Evolutionary conservation across 1,284 basidiomycete genomes (phyloP).

Genomic region (Agroathelia rolfsii): DNA sequence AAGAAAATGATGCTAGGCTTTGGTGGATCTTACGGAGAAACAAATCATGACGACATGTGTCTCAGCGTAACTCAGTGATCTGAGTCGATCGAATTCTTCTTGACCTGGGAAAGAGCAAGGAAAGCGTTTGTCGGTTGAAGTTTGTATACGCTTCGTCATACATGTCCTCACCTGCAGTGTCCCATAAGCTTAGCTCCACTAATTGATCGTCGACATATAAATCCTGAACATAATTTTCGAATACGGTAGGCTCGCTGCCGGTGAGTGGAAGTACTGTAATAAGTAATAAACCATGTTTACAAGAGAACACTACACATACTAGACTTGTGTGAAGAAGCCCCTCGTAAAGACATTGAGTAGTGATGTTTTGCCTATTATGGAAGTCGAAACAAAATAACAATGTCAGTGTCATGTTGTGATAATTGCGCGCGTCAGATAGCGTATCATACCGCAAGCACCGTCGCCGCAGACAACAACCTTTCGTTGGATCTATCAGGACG

Average conservation of each 20-base stretch:
- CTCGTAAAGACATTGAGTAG: constrained; percentile 77
- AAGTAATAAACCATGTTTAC: no score
- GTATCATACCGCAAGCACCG: constrained; percentile 76
- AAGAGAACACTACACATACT: constrained; percentile 39
- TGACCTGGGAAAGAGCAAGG: constrained; percentile 48
- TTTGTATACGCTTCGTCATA: no score
- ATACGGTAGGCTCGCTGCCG: constrained; percentile 79
- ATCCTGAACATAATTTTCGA: constrained; percentile 90
- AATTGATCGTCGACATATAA: constrained; percentile 72
- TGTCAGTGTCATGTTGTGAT: constrained; percentile 11
- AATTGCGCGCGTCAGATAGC: constrained; percentile 12
- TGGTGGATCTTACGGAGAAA: constrained; percentile 60
- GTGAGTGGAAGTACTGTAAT: constrained; percentile 1
- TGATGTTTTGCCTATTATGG: constrained; percentile 70
- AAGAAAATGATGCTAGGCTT: constrained; percentile 1
- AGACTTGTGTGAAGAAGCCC: constrained; percentile 82
- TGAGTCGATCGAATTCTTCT: constrained; percentile 90
- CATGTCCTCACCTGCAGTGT: constrained; percentile 76
- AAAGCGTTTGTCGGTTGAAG: constrained; percentile 11
- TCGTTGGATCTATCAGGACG: constrained; percentile 48
- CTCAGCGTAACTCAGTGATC: constrained; percentile 89
- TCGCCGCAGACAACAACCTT: constrained; percentile 77
- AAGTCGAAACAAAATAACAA: constrained; percentile 13
- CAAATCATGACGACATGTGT: constrained; percentile 93
- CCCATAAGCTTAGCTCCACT: constrained; percentile 91